Base-by-base conservation (phyloP, 2,329 filamentous ascomycete genomes). In the Mycogone perniciosa region DNA sequence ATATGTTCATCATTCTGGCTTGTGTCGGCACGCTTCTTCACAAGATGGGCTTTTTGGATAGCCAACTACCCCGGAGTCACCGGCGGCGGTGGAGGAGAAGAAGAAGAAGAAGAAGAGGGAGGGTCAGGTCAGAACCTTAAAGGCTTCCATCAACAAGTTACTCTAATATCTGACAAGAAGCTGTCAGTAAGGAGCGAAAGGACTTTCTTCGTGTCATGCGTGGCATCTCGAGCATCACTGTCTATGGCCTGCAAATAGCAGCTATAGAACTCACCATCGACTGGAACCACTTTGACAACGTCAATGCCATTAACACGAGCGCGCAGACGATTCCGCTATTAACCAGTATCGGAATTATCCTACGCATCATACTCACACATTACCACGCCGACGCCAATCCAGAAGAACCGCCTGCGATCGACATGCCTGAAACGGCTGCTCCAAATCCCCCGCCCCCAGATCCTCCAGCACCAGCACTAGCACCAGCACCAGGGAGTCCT, bases 311-410 rank as follows among this genome's bases (percentile, higher is more conserved):
- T 8, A 56, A 58, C 11, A 60, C 64, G 0, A 49, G 59, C 1
- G 62, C 62, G 0, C 68, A 71, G 46, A 46, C 62, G 4, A 56
- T 69, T 3, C 66, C 68, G 0, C 58, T 70, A 4, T 49, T 69
- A 11, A 38, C 70, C 34, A 64, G 60, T 7, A 33, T 59, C 2
- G 66, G 64, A 2, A 50, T 66, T 30, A 46, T 67, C 3, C 41
- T 65, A 1, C 58, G 63, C 7, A 53, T 57, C 0, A 53, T 63
- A 41, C 58, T 62, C 26, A 31, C 61, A 3, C 62, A 64, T 46
- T 54, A 55, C 30, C 46, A 30, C 44, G 37, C 6, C 5, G 54
- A 47, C 7, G 46, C 43, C 9, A 47, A 42, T n/a, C 44, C 38
- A 11, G 54, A 48, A 9, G 31, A 29, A 6, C 39, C 13, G 6